Evolutionary conservation across 495 filamentous ascomycete species (phyloP).

Genomic region (Stereocaulon alpinum): DNA sequence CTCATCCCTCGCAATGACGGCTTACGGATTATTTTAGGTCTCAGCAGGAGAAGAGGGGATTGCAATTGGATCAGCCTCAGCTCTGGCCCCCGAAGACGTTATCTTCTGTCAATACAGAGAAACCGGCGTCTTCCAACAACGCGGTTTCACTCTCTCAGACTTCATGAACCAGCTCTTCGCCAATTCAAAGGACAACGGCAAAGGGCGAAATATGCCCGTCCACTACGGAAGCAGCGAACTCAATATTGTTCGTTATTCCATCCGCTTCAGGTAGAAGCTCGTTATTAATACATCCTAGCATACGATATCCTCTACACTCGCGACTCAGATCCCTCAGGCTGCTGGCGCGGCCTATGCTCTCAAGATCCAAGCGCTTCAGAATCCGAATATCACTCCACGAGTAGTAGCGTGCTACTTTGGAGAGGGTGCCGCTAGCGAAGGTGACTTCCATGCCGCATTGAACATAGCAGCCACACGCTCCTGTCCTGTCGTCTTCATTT

Average conservation of each 20-base stretch:
- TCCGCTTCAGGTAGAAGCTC: not conserved
- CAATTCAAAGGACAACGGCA: slow-evolving; percentile 69
- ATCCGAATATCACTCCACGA: slow-evolving; percentile 53
- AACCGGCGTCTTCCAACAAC: slow-evolving; percentile 78
- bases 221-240: slow-evolving; percentile 81
- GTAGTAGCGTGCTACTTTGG: slow-evolving; percentile 90
- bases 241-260: slow-evolving; percentile 53
- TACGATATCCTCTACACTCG: slow-evolving; percentile 85
- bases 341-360: slow-evolving; percentile 89
- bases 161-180: slow-evolving; percentile 97
- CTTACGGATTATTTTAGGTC: slow-evolving; percentile 36
- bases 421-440: slow-evolving; percentile 94
- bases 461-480: slow-evolving; percentile 93
- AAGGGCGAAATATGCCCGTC: slow-evolving; percentile 93
- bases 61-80: slow-evolving; percentile 74
- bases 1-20: not conserved
- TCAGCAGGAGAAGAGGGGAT: slow-evolving; percentile 94
- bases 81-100: slow-evolving; percentile 72
- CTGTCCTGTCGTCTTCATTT: slow-evolving; percentile 88
- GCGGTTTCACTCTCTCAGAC: slow-evolving; percentile 73
- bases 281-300: slow-evolving; percentile 42
- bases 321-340: slow-evolving; percentile 93
- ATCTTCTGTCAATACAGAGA: slow-evolving; percentile 95
- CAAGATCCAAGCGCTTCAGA: slow-evolving; percentile 69
- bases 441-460: slow-evolving; percentile 93